These are phyloP conservation scores for Alternaria metachromatica DNA, from an alignment of 2,329 filamentous ascomycete species.

Conservation along the genomic window DNA sequence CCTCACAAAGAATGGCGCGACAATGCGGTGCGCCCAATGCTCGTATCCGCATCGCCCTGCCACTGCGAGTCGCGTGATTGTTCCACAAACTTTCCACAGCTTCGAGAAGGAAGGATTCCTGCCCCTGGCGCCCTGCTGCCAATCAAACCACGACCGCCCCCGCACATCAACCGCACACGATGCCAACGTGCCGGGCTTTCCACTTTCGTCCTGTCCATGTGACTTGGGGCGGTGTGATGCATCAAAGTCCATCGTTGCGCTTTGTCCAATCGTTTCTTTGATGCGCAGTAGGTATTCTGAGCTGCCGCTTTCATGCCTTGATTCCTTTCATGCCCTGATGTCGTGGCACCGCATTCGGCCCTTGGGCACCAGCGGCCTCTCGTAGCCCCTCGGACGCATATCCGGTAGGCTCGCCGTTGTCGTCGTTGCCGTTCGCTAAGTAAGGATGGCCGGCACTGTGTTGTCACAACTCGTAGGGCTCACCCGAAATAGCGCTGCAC, in stretches of 20 bases:
- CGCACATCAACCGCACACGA: conserved; percentile 23
- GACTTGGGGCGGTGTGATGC: conserved; percentile 45
- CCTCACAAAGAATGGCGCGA: conserved; percentile 7
- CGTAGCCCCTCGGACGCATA: background rate
- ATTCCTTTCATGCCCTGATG: conserved; percentile 7
- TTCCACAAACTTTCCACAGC: conserved; percentile 19
- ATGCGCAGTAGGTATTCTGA: background rate
- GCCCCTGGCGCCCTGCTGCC: conserved; percentile 32
- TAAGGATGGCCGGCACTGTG: conserved; percentile 14
- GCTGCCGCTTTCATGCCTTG: conserved; percentile 5
- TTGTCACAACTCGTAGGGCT: conserved; percentile 9
- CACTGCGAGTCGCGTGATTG: conserved; percentile 37
- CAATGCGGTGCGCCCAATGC: conserved; percentile 1
- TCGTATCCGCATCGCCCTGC: conserved; percentile 10
- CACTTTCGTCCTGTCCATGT: conserved; percentile 32
- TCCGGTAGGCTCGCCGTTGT: background rate
- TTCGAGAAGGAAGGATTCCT: conserved; percentile 38
- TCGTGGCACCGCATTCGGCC: conserved; percentile 1
- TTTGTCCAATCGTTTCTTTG: conserved; percentile 25
- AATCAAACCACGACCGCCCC: conserved; percentile 32
- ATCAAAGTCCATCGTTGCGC: conserved; percentile 5
- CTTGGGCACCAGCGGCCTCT: conserved; percentile 8
- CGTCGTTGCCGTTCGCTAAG: conserved; percentile 9
- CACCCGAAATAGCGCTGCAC: conserved; percentile 33
- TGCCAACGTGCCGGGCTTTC: conserved; percentile 10